Evolutionary conservation across 805 yeast species (phyloP), one percentile per base, ranked within the genome.

Genomic region (Suhomyces xylopsoci): DNA sequence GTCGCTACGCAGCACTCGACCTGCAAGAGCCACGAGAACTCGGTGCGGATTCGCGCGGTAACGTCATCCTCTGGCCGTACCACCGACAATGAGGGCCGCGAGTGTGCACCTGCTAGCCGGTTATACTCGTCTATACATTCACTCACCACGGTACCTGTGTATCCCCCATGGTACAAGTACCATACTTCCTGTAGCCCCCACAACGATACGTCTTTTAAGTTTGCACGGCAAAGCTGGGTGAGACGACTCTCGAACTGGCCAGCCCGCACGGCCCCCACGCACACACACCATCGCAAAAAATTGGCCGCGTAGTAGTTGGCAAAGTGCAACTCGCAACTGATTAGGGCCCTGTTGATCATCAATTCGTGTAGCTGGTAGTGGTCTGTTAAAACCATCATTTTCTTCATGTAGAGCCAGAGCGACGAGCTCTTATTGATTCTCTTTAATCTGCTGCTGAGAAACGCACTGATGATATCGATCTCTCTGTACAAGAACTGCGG

Each of bases 341-440:
- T 61, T 20, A 73, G 51, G 9, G 63, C 49, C 28, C 70, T 48
- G 19, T 47, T 49, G 5, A 66, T 30, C 5, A 61, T 38, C 10
- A 25, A 15, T 24, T 34, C 10, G 7, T 55, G 32, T 12, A n/a
- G 10, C 12, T 44, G 26, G 15, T 20, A 19, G 14, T 20, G 6
- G 28, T 26, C 47, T 25, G 6, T 45, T 26, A 19, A 7, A 14
- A 56, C 40, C 9, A 54, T 51, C 26, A 68, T 49, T 52, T 65
- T 65, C 52, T 66, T 69, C 47, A 73, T 53, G 59, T 68, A 63
- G 32, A 53, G 58, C 78, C 77, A 75, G 8, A 75, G 60, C 12
- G 70, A 59, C 6, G 77, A 65, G 56, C 76, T 73, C 55, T 75
- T 75, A 59, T 75, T 75, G 55, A 75, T 68, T 42, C 71, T 58